These are phyloP conservation scores for Ganoderma meredithae DNA, from an alignment of 1,284 basidiomycete species.

Conservation along the genomic window DNA sequence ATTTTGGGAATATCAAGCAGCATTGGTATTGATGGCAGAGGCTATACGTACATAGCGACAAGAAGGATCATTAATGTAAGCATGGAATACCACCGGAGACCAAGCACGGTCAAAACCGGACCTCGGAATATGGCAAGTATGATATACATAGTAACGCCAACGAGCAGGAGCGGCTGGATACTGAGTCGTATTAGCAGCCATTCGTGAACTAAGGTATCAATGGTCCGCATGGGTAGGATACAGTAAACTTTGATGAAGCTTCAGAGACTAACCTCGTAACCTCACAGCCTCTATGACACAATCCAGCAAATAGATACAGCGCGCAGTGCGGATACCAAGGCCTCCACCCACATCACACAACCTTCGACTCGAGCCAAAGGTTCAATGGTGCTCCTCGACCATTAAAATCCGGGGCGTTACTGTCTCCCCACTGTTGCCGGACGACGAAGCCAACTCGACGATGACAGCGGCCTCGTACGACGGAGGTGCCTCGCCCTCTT, in stretches of 20 bases:
- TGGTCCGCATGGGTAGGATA: background rate
- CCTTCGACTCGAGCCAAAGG: too few species aligned
- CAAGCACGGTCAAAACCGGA: background rate
- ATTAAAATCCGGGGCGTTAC: background rate
- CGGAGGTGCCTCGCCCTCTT: slow-evolving; percentile 71
- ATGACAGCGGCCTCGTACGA: slow-evolving; percentile 51
- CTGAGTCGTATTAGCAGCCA: background rate
- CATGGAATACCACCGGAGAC: background rate
- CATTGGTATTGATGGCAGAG: too few species aligned
- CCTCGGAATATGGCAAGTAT: background rate
- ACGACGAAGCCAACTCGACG: background rate
- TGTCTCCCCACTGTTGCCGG: background rate
- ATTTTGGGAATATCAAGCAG: too few species aligned
- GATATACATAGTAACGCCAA: background rate
- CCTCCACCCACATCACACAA: background rate
- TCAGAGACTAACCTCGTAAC: background rate
- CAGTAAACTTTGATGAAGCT: slow-evolving; percentile 3
- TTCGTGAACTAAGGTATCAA: background rate
- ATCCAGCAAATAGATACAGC: background rate
- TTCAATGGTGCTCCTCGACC: slow-evolving; percentile 1
- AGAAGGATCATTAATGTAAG: background rate
- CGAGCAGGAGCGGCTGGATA: too few species aligned
- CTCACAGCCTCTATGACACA: background rate
- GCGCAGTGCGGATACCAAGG: background rate
- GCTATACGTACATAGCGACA: background rate